These are phyloP conservation scores for Hyphodiscus sp. DNA, from an alignment of 2,329 filamentous ascomycete genomes.

Conservation along the genomic window DNA sequence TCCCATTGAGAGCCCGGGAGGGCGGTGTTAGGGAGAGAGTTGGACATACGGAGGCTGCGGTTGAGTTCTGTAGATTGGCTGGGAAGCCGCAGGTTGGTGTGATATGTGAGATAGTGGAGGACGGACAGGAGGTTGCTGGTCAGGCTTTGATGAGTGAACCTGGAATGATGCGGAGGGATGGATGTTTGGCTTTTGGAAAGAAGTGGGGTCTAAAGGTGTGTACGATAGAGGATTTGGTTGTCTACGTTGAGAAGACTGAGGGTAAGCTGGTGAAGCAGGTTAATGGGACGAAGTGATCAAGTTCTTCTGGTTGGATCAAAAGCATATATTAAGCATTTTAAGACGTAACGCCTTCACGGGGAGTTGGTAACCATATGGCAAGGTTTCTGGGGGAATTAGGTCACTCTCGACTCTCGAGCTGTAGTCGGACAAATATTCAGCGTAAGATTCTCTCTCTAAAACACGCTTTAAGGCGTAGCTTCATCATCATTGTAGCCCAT, in stretches of 20 bases:
- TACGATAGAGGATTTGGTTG: constrained; percentile 86
- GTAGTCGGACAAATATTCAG: too few relatives aligned
- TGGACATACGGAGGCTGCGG: constrained; percentile 90
- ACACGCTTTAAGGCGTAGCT: too few relatives aligned
- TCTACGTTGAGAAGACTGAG: constrained; percentile 41
- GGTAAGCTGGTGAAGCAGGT: constrained; percentile 23
- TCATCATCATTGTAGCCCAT: too few relatives aligned
- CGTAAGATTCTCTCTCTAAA: too few relatives aligned
- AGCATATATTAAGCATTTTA: neutral
- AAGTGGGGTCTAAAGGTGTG: constrained; percentile 88
- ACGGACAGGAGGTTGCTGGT: constrained; percentile 67
- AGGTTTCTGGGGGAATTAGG: too few relatives aligned
- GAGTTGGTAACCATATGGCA: neutral
- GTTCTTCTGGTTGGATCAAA: neutral
- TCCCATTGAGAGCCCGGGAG: constrained; percentile 71
- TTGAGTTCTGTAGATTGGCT: constrained; percentile 82
- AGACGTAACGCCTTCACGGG: neutral
- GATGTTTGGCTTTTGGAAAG: constrained; percentile 79
- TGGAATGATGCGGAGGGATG: constrained; percentile 91
- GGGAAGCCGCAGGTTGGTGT: constrained; percentile 72
- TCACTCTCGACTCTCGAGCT: too few relatives aligned
- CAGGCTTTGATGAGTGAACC: constrained; percentile 57
- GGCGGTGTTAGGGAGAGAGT: constrained; percentile 75
- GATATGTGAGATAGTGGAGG: constrained; percentile 87
- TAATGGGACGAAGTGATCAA: constrained; percentile 16